phyloP scores from a whole-genome alignment of 2,329 filamentous ascomycete species.

The Colletotrichum liaoningense region DNA sequence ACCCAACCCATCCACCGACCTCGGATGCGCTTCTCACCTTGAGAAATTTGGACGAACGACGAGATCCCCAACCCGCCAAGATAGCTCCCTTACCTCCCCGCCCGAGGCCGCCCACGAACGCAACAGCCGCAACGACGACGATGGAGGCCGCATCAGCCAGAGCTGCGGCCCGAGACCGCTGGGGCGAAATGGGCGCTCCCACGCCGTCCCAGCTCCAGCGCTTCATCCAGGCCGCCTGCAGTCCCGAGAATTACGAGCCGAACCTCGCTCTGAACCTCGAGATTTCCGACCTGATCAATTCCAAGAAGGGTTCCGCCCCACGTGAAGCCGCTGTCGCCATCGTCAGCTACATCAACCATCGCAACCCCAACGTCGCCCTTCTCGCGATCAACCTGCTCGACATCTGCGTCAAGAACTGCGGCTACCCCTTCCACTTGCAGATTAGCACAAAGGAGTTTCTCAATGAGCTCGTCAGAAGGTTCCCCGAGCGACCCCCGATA shows the following conservation, averaged over 20 bases:
- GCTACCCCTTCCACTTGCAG: constrained; percentile 98
- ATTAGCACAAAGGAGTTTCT: constrained; percentile 99
- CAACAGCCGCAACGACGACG: constrained; percentile 49
- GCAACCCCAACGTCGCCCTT: constrained; percentile 94
- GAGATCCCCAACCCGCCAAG: constrained; percentile 29
- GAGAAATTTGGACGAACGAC: not conserved
- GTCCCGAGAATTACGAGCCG: constrained; percentile 96
- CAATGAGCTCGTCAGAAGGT: constrained; percentile 95
- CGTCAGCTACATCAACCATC: constrained; percentile 94
- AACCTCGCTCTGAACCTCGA: constrained; percentile 97
- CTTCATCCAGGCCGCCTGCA: constrained; percentile 96
- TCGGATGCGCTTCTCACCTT: constrained; percentile 14
- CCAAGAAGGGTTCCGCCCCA: constrained; percentile 95
- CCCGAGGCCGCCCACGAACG: constrained; percentile 17
- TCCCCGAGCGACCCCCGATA: constrained; percentile 91
- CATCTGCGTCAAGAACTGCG: constrained; percentile 99
- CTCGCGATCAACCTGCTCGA: constrained; percentile 93
- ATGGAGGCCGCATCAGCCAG: constrained; percentile 97
- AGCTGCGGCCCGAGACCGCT: constrained; percentile 95
- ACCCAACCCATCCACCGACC: not conserved
- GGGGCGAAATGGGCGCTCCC: constrained; percentile 82
- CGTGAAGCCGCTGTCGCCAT: constrained; percentile 95
- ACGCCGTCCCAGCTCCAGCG: constrained; percentile 89
- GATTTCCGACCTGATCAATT: constrained; percentile 95
- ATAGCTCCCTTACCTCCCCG: constrained; percentile 33